Evolutionary conservation across 2,329 filamentous ascomycete species (phyloP).

Genomic region (Pyricularia pennisetigena): DNA sequence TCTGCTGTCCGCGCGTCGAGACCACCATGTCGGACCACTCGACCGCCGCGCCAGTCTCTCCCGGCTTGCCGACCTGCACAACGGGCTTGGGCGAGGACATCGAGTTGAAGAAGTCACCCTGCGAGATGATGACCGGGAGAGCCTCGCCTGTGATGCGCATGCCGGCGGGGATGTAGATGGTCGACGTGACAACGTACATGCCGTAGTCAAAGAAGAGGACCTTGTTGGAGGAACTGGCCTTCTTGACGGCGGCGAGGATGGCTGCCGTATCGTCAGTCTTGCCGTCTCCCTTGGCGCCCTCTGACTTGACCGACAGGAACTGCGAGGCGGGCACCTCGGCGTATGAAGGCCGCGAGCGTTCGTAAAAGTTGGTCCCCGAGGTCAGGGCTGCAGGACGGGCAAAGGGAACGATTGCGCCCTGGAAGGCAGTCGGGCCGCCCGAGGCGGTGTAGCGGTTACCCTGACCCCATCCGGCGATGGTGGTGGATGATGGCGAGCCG

Average conservation of each 20-base stretch:
- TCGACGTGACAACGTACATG: conserved; percentile 48
- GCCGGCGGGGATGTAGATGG: conserved; percentile 36
- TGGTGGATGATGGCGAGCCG: conserved; percentile 38
- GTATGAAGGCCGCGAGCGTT: conserved; percentile 71
- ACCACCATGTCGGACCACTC: conserved; percentile 67
- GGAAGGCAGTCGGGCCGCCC: conserved; percentile 28
- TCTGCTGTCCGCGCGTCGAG: conserved; percentile 52
- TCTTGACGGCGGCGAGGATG: conserved; percentile 54
- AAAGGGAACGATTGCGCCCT: conserved; percentile 35
- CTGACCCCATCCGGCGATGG: conserved; percentile 54
- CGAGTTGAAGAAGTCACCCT: conserved; percentile 43
- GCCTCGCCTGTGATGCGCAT: conserved; percentile 51
- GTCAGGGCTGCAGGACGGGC: conserved; percentile 45
- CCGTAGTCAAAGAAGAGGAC: conserved; percentile 54
- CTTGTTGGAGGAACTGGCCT: conserved; percentile 38
- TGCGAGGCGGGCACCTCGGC: conserved; percentile 42
- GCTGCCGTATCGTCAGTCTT: conserved; percentile 63
- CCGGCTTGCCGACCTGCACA: conserved; percentile 48
- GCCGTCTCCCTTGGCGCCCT: conserved; percentile 65
- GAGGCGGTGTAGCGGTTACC: conserved; percentile 51
- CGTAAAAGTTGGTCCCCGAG: conserved; percentile 47
- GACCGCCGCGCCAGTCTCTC: conserved; percentile 49
- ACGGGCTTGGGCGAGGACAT: conserved; percentile 52
- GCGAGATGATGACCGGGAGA: conserved; percentile 42
- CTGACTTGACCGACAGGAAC: conserved; percentile 60